A percentile compares a stretch with the other conserved stretches of the same genome.
These are phyloP conservation scores for Phaeotremella skinneri DNA, from an alignment of 768 basidiomycete genomes.

Conservation along the genomic window DNA sequence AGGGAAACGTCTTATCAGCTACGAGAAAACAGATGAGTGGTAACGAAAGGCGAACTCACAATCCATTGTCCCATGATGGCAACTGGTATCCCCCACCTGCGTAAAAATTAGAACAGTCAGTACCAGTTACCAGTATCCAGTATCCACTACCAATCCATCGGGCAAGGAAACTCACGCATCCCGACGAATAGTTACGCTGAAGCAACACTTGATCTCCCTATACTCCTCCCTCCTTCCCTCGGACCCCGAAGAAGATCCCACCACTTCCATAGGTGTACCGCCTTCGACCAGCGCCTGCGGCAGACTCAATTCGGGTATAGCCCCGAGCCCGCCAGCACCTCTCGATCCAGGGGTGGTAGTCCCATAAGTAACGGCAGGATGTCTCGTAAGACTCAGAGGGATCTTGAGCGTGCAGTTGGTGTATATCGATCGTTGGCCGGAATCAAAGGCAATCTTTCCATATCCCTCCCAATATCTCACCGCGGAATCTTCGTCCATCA, in stretches of 20 bases:
- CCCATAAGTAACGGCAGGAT: conserved; percentile 6
- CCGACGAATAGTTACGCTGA: conserved; percentile 52
- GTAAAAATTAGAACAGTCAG: not conserved
- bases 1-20: not conserved
- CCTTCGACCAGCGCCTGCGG: conserved; percentile 34
- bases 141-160: too few species aligned
- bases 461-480: conserved; percentile 99
- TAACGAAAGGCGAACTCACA: conserved; percentile 19
- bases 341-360: not conserved
- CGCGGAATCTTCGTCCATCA: conserved; percentile 95
- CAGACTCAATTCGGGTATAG: conserved; percentile 17
- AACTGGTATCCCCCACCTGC: conserved; percentile 48
- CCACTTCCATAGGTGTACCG: conserved; percentile 30
- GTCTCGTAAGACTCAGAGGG: conserved; percentile 38
- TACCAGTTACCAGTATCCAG: not conserved
- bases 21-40: not conserved
- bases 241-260: conserved; percentile 63
- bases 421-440: conserved; percentile 43
- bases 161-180: conserved; percentile 41
- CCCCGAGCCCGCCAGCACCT: not conserved
- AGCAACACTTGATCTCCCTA: conserved; percentile 50
- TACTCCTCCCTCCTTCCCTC: conserved; percentile 23
- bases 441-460: conserved; percentile 56
- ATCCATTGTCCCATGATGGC: conserved; percentile 51
- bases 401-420: conserved; percentile 46